Evolutionary conservation across 495 filamentous ascomycete species (phyloP), one percentile per base, ranked within the genome.

Genomic region (Tuber microsphaerosporum): DNA sequence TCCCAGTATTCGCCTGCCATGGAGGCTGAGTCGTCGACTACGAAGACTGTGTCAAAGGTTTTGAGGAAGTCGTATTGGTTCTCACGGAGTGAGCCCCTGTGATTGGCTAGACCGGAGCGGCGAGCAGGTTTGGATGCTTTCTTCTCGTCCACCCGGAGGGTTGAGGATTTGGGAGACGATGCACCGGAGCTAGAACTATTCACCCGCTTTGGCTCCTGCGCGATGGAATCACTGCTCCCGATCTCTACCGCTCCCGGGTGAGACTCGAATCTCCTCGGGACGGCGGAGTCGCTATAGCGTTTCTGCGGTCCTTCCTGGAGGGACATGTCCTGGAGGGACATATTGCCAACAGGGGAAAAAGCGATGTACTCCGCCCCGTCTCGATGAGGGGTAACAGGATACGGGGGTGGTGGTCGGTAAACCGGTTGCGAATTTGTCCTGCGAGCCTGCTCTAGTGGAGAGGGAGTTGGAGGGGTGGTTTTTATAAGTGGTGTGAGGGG

Each of bases 41-140:
- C 85, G 85, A 99, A 95, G 74, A 94, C 84, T 43, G 94, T 98
- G 87, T 98, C 93, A 84, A 97, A 98, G 71, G 87, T 87, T n/a
- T 79, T 78, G 41, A 98, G 92, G 84, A 97, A 96, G n/a, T 89
- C 87, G 83, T 93, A 96, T 1, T 86, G 88, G 83, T 92, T 89
- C 79, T 94, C 91, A 19, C 73, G 75, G 8, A 75, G 14, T 17
- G 79, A 81, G 26, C 43, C 65, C 6, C 41, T 48, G 7, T 45
- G 65, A 4, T 46, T 70, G 16, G 44, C 31, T 34, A 20, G 51
- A 46, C 65, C 20, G 0, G 73, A 20, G 69, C 61, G 9, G 22
- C 26, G 69, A 26, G 72, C 46, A 20, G 75, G 34, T 10, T 68
- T 5, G 34, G 71, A 3, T 8, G 72, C 22, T 5, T 39, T 31